Evolutionary conservation across 2,329 filamentous ascomycete species (phyloP), one percentile per base, ranked within the genome.

Genomic region (Fusarium incarnatum): DNA sequence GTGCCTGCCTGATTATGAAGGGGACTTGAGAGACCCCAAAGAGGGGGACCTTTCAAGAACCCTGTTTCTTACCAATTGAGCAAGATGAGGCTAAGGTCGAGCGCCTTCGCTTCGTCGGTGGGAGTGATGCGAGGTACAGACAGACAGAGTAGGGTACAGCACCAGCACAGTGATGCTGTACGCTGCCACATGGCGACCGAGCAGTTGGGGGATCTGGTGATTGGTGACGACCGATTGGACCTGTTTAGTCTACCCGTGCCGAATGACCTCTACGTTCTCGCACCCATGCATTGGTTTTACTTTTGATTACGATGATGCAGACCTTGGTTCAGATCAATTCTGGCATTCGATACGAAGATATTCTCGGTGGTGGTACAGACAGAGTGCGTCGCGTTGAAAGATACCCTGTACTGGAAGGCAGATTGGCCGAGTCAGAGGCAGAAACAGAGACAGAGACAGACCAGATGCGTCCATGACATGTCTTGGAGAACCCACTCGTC

Each of bases 101-200:
- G 53, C 61, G 28, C 53, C 56, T 58, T 67, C 52, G 44, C 56
- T 58, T 67, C 52, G 41, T 40, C 46, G 40, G 30, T 42, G 40
- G 42, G 58, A 59, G 27, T 44, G 67, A 58, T 67, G 59, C 54
- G 59, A 68, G 64, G 60, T 61, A 67, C 60, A 58, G 48, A 67
- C 60, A 58, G 48, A 50, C n/a, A 27, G 8, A 13, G 48, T n/a
- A 34, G 28, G 13, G 47, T 30, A 37, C 30, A 25, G 30, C 30
- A 52, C 20, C 48, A 25, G 64, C 47, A 67, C 60, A 48, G 60
- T 56, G 57, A 64, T 62, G 50, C 61, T 73, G 68, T 73, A 64
- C 62, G 48, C 61, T 75, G 64, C 73, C 72, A 73, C 73, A 73
- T 74, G 72, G 72, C 67, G 60, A 54, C 50, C 68, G 50, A 68